Conservation (phyloP, 2,329 filamentous ascomycete species). For the Colletotrichum sansevieriae region DNA sequence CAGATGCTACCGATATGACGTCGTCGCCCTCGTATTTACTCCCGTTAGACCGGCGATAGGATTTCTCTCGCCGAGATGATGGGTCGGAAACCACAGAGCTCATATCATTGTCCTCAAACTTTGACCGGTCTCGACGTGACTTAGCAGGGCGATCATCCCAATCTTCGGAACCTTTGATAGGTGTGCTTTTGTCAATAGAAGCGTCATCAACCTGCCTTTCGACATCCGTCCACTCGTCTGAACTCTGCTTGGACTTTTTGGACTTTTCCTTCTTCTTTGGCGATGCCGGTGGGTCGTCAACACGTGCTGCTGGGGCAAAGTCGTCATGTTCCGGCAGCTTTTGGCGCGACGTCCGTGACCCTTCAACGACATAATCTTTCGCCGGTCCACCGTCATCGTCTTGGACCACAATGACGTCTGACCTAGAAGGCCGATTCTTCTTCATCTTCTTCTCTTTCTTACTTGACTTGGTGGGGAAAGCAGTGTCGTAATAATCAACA, state of each 20-base stretch:
- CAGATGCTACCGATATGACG: conserved; percentile 57
- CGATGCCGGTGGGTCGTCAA: conserved; percentile 47
- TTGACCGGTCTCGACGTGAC: conserved; percentile 46
- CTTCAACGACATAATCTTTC: neutral
- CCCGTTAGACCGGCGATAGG: conserved; percentile 55
- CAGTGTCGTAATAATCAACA: conserved; percentile 43
- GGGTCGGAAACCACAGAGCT: conserved; percentile 64
- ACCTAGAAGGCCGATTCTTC: conserved; percentile 55
- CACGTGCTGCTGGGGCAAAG: conserved; percentile 41
- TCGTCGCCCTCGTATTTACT: conserved; percentile 61
- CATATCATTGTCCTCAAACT: conserved; percentile 58
- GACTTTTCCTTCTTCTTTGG: conserved; percentile 52
- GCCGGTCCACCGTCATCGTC: conserved; percentile 40
- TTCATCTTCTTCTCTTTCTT: conserved; percentile 55
- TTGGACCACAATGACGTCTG: conserved; percentile 47
- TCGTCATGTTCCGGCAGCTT: conserved; percentile 19
- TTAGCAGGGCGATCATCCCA: conserved; percentile 36
- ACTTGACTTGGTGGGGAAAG: conserved; percentile 45
- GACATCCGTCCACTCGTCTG: conserved; percentile 43
- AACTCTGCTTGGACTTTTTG: conserved; percentile 44
- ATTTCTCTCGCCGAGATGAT: conserved; percentile 48
- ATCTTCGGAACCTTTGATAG: conserved; percentile 9
- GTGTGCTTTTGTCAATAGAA: conserved; percentile 18
- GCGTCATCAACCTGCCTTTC: conserved; percentile 27
- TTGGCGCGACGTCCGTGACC: conserved; percentile 12